These are phyloP conservation scores for Venturia aucupariae DNA, from an alignment of 2,329 filamentous ascomycete genomes.

Conservation along the genomic window DNA sequence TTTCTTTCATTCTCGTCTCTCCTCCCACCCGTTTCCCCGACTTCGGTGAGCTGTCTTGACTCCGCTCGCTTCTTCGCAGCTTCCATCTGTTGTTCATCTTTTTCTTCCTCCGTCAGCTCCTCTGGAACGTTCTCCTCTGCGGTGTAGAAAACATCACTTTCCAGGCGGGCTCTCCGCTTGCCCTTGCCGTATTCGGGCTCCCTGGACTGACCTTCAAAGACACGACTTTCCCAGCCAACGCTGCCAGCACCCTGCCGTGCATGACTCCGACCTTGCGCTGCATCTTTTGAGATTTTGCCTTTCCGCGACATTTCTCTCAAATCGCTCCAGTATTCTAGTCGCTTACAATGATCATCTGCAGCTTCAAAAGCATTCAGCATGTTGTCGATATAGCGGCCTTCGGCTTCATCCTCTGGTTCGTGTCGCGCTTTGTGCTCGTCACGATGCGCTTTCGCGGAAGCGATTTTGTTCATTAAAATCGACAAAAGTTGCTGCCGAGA, in stretches of 20 bases:
- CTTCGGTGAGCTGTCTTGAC: slow-evolving; percentile 5
- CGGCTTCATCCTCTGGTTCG: slow-evolving; percentile 36
- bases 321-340: slow-evolving; percentile 82
- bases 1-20: background rate
- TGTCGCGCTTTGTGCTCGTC: slow-evolving; percentile 34
- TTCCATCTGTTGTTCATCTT: background rate
- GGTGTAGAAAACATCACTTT: background rate
- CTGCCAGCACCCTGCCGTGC: slow-evolving; percentile 3
- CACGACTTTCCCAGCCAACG: background rate
- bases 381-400: slow-evolving; percentile 50
- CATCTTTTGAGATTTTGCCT: slow-evolving; percentile 27
- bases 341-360: slow-evolving; percentile 71
- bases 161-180: background rate
- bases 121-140: background rate
- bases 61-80: background rate
- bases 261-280: slow-evolving; percentile 26
- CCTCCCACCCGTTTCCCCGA: background rate
- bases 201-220: background rate
- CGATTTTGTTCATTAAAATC: slow-evolving; percentile 51
- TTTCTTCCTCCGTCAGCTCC: background rate
- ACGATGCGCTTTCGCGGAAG: slow-evolving; percentile 43
- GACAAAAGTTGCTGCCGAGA: slow-evolving; percentile 70
- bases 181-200: background rate
- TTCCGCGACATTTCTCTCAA: slow-evolving; percentile 35
- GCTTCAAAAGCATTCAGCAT: slow-evolving; percentile 66